These are phyloP conservation scores for Ulota crispa DNA, from an alignment of 225 moss, liverwort and hornwort genomes.

Conservation along the genomic window DNA sequence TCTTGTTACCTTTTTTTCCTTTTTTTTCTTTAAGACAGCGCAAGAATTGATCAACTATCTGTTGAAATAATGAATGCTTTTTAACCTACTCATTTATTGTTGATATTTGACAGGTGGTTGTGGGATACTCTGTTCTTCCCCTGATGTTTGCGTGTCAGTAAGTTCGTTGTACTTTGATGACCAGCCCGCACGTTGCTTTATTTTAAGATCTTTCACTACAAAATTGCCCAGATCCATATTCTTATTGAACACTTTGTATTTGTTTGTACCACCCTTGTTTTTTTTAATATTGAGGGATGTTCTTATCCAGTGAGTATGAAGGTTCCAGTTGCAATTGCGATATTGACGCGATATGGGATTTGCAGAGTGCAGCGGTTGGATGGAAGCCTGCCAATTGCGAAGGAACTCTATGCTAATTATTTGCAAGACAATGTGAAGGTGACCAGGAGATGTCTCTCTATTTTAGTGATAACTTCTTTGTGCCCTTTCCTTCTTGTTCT, in stretches of 20 bases:
- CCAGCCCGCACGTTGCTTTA: neutral
- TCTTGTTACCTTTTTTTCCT: neutral
- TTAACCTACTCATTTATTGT: constrained; percentile 17
- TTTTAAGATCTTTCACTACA: neutral
- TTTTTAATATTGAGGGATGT: neutral
- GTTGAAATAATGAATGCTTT: neutral
- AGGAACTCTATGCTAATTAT: constrained; percentile 87
- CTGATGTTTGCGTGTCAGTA: constrained; percentile 84
- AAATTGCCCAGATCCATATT: neutral
- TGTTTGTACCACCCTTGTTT: neutral
- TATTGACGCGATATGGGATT: constrained; percentile 23
- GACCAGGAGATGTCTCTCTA: neutral
- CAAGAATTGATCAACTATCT: constrained; percentile 6
- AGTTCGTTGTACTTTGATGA: constrained; percentile 37
- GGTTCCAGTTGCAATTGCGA: neutral
- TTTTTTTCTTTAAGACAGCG: neutral
- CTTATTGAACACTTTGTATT: neutral
- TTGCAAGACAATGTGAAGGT: constrained; percentile 94
- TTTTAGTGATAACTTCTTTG: neutral
- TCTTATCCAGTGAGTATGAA: neutral
- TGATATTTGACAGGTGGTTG: constrained; percentile 68
- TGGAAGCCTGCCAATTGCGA: constrained; percentile 82
- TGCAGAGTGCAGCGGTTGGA: constrained; percentile 90
- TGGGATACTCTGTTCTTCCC: constrained; percentile 96
- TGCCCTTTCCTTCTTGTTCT: neutral